phyloP scores from a whole-genome alignment of 1,284 basidiomycete species.

The Testicularia cyperi region DNA sequence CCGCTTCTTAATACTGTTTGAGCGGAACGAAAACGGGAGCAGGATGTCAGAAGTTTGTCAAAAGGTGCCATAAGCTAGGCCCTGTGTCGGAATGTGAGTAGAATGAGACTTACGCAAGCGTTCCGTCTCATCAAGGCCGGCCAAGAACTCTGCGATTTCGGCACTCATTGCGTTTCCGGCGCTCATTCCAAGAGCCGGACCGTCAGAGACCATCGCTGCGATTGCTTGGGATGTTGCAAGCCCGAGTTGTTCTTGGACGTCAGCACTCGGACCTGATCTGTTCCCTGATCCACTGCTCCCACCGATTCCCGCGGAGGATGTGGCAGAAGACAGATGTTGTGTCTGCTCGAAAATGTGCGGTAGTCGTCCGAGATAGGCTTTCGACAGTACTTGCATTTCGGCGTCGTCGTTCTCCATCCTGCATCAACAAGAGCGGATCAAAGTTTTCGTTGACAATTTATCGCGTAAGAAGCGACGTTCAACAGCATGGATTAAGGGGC shows the following conservation, averaged over 20 bases:
- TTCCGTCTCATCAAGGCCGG: conserved; percentile 51
- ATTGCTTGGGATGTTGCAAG: conserved; percentile 29
- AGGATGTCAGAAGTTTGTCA: background rate
- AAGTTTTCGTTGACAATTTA: too few species aligned
- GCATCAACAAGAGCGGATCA: too few species aligned
- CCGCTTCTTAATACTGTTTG: conserved; percentile 24
- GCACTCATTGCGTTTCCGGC: conserved; percentile 36
- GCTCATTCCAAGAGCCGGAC: conserved; percentile 33
- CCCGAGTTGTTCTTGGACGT: too few species aligned
- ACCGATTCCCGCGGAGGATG: conserved; percentile 6
- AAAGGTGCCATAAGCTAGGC: too few species aligned
- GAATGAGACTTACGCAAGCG: conserved; percentile 23
- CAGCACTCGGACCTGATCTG: too few species aligned
- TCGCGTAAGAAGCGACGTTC: too few species aligned
- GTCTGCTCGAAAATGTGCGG: conserved; percentile 49
- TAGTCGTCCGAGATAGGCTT: conserved; percentile 50
- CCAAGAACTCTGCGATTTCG: conserved; percentile 50
- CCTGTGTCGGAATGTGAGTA: background rate
- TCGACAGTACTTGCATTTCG: conserved; percentile 37
- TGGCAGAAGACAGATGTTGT: conserved; percentile 33
- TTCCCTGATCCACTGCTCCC: too few species aligned
- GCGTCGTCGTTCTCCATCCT: conserved; percentile 50
- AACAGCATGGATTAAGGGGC: background rate
- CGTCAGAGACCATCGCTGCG: conserved; percentile 38
- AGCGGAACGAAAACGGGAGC: background rate